phyloP scores from a whole-genome alignment of 2,329 filamentous ascomycete species.

The Aaosphaeria pasadenensis region DNA sequence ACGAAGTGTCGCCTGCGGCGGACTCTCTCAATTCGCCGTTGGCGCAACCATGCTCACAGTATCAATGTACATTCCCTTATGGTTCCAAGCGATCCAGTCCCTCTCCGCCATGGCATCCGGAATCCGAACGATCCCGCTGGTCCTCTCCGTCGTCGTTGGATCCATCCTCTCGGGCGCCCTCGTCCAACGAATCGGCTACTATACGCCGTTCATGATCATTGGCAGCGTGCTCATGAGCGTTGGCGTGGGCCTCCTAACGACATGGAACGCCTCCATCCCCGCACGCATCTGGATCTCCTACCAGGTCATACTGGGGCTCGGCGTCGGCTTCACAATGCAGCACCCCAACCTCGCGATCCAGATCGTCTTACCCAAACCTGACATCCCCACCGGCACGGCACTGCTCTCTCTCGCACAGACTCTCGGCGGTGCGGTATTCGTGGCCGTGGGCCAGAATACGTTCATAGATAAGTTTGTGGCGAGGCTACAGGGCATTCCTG shows the following conservation, averaged over 20 bases:
- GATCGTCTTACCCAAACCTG: conserved; percentile 36
- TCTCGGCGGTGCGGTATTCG: conserved; percentile 45
- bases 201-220: conserved; percentile 47
- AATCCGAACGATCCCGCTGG: conserved; percentile 45
- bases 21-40: conserved; percentile 40
- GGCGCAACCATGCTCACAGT: conserved; percentile 36
- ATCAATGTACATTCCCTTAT: conserved; percentile 41
- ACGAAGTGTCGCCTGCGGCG: conserved; percentile 40
- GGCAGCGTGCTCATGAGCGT: conserved; percentile 40
- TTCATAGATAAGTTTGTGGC: conserved; percentile 44
- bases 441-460: conserved; percentile 46
- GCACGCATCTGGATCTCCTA: conserved; percentile 31
- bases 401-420: conserved; percentile 45
- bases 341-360: conserved; percentile 45
- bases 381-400: conserved; percentile 44
- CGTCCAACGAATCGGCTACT: conserved; percentile 44
- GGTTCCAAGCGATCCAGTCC: conserved; percentile 49
- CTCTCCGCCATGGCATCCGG: conserved; percentile 43
- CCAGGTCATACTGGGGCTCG: conserved; percentile 29
- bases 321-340: conserved; percentile 45
- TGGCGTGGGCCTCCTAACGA: conserved; percentile 45
- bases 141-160: conserved; percentile 42
- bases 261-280: conserved; percentile 33
- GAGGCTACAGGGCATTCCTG: conserved; percentile 16
- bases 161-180: conserved; percentile 40